Conservation (phyloP, 192 early-diverging fungal species). For the Backusella mclennaniae region DNA sequence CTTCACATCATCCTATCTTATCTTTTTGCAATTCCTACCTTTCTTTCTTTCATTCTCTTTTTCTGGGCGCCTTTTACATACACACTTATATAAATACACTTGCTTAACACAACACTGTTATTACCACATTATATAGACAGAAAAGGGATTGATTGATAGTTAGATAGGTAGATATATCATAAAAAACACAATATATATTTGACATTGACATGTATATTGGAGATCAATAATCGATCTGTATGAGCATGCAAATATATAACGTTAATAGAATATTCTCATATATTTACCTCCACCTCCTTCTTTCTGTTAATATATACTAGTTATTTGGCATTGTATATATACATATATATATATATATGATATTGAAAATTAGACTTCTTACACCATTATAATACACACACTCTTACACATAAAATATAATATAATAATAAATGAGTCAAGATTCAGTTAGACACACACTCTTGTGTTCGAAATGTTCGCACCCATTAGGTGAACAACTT, state of each 20-base stretch:
- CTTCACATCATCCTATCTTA: background rate
- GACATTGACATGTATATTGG: background rate
- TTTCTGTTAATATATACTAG: conserved; percentile 2
- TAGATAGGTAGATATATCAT: background rate
- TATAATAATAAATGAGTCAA: conserved; percentile 11
- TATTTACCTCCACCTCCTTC: background rate
- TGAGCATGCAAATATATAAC: background rate
- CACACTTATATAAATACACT: background rate
- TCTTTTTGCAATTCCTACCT: background rate
- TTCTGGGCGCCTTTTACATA: background rate
- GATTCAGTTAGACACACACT: background rate
- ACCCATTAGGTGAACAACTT: conserved; percentile 81
- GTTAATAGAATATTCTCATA: background rate
- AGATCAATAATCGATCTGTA: background rate
- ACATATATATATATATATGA: background rate
- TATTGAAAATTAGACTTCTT: conserved; percentile 4
- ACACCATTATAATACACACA: background rate
- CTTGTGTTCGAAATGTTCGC: conserved; percentile 53
- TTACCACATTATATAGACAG: background rate
- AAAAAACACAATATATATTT: background rate
- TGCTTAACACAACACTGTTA: background rate
- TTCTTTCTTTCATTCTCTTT: background rate
- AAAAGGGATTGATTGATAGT: background rate
- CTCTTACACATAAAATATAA: background rate
- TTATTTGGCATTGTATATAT: background rate